Conservation (phyloP, 2,329 filamentous ascomycete genomes). For the Aspergillus fischeri region DNA sequence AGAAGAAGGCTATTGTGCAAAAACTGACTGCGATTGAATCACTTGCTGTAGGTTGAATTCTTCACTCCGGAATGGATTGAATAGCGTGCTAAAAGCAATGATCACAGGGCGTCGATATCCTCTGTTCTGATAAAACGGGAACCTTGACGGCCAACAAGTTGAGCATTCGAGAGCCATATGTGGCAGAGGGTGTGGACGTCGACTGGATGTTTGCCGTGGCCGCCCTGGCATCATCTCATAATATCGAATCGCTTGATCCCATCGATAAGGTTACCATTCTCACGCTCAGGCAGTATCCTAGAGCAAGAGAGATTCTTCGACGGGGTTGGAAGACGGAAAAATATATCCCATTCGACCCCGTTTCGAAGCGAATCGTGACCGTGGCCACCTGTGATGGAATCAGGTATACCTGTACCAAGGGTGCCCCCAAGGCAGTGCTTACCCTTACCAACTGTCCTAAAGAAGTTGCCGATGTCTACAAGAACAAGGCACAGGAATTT, state of each 20-base stretch:
- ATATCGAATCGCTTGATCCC: conserved; percentile 71
- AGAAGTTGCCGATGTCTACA: conserved; percentile 63
- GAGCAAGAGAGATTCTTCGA: conserved; percentile 68
- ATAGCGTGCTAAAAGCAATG: conserved; percentile 1
- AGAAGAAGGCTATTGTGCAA: conserved; percentile 75
- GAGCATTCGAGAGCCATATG: conserved; percentile 71
- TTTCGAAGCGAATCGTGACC: conserved; percentile 74
- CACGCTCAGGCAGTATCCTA: conserved; percentile 69
- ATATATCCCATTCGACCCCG: conserved; percentile 67
- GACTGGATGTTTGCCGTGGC: conserved; percentile 83
- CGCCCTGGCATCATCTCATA: conserved; percentile 71
- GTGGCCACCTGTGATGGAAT: conserved; percentile 65
- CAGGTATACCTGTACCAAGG: conserved; percentile 70
- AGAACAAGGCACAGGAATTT: conserved; percentile 68
- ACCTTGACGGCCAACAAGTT: conserved; percentile 63
- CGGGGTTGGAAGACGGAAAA: conserved; percentile 73
- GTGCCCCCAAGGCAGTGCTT: conserved; percentile 71
- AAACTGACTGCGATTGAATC: conserved; percentile 77
- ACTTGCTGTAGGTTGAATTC: conserved; percentile 50
- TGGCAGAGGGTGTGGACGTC: conserved; percentile 70
- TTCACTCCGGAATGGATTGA: not conserved
- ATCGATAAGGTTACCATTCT: conserved; percentile 77
- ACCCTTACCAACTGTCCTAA: conserved; percentile 64
- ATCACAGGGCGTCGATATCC: conserved; percentile 61
- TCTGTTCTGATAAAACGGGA: conserved; percentile 79